Base-by-base conservation (phyloP, 163 green algal genomes). In the Volvox carteri region DNA sequence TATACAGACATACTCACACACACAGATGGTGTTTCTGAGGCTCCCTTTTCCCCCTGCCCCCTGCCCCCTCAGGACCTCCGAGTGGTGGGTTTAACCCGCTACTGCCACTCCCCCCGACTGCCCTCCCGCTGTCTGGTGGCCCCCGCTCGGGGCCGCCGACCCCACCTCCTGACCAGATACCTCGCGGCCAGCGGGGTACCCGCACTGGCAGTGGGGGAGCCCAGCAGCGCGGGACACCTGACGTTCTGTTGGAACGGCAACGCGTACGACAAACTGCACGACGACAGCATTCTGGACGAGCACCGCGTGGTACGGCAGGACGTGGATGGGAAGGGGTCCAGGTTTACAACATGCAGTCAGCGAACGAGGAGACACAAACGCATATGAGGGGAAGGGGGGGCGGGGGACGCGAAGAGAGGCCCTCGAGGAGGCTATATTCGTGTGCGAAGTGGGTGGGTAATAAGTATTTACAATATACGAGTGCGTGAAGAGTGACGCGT, bases 171-270 rank as follows among this genome's bases (percentile, higher is more conserved):
- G 86, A 83, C 96, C 39, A 90, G 98, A 91, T 98, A 96, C 86
- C 93, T 99, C 56, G 95, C 94, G 14, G 92, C 95, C 73, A 97
- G 95, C 72, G 92, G 94, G 74, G 89, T 98, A 67, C 90, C 68
- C 75, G 98, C 95, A 37, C 98, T 98, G 93, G 96, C 96, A 7
- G 98, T 95, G 94, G 96, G 90, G 52, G 95, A 98, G 93, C 97
- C 95, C 3, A 95, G 97, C 90, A 98, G 98, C 92, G 97, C 97
- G 93, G 96, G 96, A 14, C 96, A 98, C 87, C 94, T 98, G 42
- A 98, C 96, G 42, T 99, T 99, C 93, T 99, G 99, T 93, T 99
- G 97, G 96, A 98, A 98, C 87, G 97, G 97, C 86, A 99, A 99
- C 95, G 93, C 96, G 62, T 96, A 90, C 21, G 96, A 96, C 28